Evolutionary conservation across 805 yeast species (phyloP).

Genomic region (Starmerella etchellsii): DNA sequence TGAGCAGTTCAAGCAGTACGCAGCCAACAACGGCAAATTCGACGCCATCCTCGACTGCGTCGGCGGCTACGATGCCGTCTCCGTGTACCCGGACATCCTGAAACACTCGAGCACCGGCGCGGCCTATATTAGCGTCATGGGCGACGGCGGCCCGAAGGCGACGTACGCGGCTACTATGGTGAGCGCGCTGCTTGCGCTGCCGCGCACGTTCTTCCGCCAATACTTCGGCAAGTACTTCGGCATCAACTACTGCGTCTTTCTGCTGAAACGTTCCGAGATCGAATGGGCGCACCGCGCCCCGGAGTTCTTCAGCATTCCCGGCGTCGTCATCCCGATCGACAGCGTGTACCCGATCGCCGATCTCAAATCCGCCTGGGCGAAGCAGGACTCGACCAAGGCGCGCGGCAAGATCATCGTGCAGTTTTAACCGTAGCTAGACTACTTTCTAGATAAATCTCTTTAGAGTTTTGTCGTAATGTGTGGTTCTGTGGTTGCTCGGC

Average conservation of each 20-base stretch:
- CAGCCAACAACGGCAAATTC: slow-evolving; percentile 26
- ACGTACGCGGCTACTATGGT: slow-evolving; percentile 9
- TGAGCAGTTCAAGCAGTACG: slow-evolving; percentile 7
- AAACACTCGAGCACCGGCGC: slow-evolving; percentile 37
- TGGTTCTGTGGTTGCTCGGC: too few species aligned
- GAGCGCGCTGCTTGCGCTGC: slow-evolving; percentile 8
- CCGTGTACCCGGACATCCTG: slow-evolving; percentile 33
- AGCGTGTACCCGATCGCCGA: slow-evolving; percentile 40
- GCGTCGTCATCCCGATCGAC: slow-evolving; percentile 41
- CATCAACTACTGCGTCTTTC: slow-evolving; percentile 22
- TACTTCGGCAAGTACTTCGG: slow-evolving; percentile 24
- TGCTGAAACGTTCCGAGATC: slow-evolving; percentile 23
- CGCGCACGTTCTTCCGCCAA: slow-evolving; percentile 21
- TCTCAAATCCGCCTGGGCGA: slow-evolving; percentile 38
- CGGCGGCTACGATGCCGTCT: slow-evolving; percentile 43
- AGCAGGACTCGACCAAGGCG: slow-evolving; percentile 36
- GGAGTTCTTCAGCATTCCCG: slow-evolving; percentile 36
- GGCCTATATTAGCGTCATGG: slow-evolving; percentile 42
- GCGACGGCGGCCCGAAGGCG: slow-evolving; percentile 32
- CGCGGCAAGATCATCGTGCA: slow-evolving; percentile 56
- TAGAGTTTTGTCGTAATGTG: too few species aligned
- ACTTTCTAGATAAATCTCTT: too few species aligned
- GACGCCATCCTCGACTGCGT: slow-evolving; percentile 54
- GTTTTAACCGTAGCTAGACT: too few species aligned
- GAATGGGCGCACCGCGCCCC: slow-evolving; percentile 33